Evolutionary conservation across 192 early-diverging fungal species (phyloP).

Genomic region (Jimgerdemannia flammicorona): DNA sequence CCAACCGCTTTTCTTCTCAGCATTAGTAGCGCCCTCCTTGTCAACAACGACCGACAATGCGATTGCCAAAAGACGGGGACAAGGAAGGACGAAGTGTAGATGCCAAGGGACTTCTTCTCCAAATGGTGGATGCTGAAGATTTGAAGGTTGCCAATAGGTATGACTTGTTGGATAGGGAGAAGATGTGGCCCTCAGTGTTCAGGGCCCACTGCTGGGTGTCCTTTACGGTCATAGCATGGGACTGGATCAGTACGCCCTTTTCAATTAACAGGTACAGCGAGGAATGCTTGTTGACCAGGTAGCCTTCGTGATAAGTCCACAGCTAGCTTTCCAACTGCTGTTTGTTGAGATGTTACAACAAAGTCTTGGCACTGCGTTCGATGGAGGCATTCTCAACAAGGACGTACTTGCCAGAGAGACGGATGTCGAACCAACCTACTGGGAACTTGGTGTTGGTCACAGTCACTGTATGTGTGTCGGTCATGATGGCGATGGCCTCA

Average conservation of each 20-base stretch:
- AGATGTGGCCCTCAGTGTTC: slow-evolving; percentile 10
- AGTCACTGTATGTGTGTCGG: neutral
- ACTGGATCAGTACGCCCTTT: too few species aligned
- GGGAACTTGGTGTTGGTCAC: neutral
- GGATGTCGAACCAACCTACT: neutral
- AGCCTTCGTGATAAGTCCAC: slow-evolving; percentile 30
- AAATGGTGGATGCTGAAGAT: slow-evolving; percentile 11
- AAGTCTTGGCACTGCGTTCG: too few species aligned
- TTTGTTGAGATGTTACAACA: too few species aligned
- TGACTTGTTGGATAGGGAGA: slow-evolving; percentile 6
- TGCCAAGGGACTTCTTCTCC: slow-evolving; percentile 16
- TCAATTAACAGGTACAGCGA: neutral
- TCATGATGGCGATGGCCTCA: neutral
- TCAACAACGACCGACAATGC: neutral
- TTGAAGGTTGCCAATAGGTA: slow-evolving; percentile 1
- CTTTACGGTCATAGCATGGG: too few species aligned
- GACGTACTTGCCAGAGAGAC: neutral
- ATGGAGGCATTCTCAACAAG: too few species aligned
- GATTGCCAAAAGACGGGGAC: slow-evolving; percentile 14
- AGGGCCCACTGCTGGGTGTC: slow-evolving; percentile 18
- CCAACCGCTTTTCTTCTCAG: too few species aligned
- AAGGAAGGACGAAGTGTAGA: slow-evolving; percentile 18
- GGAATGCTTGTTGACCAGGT: slow-evolving; percentile 20
- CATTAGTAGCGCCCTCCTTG: slow-evolving; percentile 11
- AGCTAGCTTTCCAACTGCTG: slow-evolving; percentile 11